A percentile compares a stretch with the other conserved stretches of the same genome.
phyloP scores from a whole-genome alignment of 768 basidiomycete genomes.

The Suillus lakei region DNA sequence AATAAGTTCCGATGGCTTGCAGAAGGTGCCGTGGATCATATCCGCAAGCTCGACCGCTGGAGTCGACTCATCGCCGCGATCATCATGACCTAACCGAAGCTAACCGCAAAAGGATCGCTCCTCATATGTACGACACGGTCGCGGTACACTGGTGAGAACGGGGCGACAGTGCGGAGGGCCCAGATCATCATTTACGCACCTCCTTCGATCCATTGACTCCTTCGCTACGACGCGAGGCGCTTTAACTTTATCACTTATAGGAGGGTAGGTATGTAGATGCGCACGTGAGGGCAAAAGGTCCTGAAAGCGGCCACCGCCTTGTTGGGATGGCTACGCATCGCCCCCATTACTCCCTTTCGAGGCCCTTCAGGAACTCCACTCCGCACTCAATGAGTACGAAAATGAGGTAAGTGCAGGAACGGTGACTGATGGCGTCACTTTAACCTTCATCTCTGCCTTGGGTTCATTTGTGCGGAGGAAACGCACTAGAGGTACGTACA shows the following conservation, averaged over 20 bases:
- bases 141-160: constrained; percentile 12
- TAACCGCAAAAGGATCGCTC: constrained; percentile 10
- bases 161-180: constrained; percentile 11
- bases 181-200: constrained; percentile 6
- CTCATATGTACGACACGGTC: constrained; percentile 11
- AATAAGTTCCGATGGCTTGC: background rate
- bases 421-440: constrained; percentile 6
- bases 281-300: background rate
- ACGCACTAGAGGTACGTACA: constrained; percentile 1
- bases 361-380: constrained; percentile 9
- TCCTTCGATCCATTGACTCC: background rate
- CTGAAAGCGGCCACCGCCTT: constrained; percentile 16
- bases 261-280: background rate
- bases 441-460: background rate
- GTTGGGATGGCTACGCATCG: constrained; percentile 42
- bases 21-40: constrained; percentile 3
- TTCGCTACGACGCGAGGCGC: constrained; percentile 4
- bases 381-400: background rate
- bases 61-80: constrained; percentile 9
- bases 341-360: constrained; percentile 39
- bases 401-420: constrained; percentile 11
- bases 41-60: constrained; percentile 1
- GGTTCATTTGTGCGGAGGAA: constrained; percentile 1
- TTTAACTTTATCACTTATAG: constrained; percentile 6
- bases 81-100: constrained; percentile 10